phyloP scores from a whole-genome alignment of 1,139 yeast species.

The Lipomyces yarrowii region DNA sequence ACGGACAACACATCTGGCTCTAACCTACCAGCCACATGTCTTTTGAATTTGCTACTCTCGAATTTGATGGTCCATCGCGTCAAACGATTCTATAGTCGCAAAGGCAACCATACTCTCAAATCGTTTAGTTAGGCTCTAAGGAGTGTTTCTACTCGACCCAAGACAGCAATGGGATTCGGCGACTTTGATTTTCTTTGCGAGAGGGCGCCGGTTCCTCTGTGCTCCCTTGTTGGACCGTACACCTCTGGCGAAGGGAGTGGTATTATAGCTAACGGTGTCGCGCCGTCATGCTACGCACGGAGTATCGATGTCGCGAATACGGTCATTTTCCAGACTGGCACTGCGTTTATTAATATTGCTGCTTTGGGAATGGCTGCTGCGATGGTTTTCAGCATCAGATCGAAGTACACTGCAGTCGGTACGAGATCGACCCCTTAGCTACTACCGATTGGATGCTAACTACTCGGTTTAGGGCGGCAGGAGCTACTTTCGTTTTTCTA shows the following conservation, averaged over 20 bases:
- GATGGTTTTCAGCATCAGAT: slow-evolving; percentile 75
- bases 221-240: slow-evolving; percentile 62
- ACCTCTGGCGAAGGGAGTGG: slow-evolving; percentile 26
- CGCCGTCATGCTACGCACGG: slow-evolving; percentile 82
- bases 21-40: not conserved
- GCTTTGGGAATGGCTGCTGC: slow-evolving; percentile 65
- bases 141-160: not conserved
- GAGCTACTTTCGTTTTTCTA: slow-evolving; percentile 81
- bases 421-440: not conserved
- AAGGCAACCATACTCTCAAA: not conserved
- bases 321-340: slow-evolving; percentile 86
- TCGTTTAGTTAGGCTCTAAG: not conserved
- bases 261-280: slow-evolving; percentile 55
- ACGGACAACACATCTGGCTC: not conserved
- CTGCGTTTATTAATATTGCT: slow-evolving; percentile 80
- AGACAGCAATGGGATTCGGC: slow-evolving; percentile 57
- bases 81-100: not conserved
- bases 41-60: no score
- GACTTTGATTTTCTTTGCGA: slow-evolving; percentile 68
- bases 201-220: slow-evolving; percentile 74
- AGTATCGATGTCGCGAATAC: slow-evolving; percentile 88
- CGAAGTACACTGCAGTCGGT: slow-evolving; percentile 88
- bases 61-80: not conserved
- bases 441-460: not conserved
- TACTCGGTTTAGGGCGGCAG: slow-evolving; percentile 51